Base-by-base conservation (phyloP, 2,329 filamentous ascomycete species). In the Hypoxylon sp. region DNA sequence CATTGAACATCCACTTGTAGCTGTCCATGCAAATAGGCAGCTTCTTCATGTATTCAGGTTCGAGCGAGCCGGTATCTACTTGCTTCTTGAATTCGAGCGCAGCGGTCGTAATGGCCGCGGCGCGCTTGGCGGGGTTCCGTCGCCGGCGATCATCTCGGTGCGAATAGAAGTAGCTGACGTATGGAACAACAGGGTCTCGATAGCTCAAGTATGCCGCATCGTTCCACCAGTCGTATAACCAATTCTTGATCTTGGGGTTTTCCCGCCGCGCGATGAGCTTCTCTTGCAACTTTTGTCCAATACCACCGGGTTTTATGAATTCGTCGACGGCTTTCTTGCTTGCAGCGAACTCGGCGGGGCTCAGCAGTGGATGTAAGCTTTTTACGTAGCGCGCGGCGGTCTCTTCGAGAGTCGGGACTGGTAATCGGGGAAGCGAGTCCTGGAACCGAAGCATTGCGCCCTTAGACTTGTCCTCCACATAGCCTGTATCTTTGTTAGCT, bases 81-180 rank as follows among this genome's bases (percentile, higher is more conserved):
- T 94, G 89, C 81, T 91, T 92, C 88, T 98, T 97, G 86, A 99
- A 99, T 78, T 97, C 93, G 41, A 99, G 87, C 1, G 89, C 91
- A 6, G 93, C 91, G 1, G 92, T 93, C 0, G 93, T 90, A 72
- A 99, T 91, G 71, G 95, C 94, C 3, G 96, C 96, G 2, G 96
- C 96, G 70, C 96, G 92, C 86, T 97, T 97, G 69, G 92, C 91
- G 0, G 96, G 96, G 80, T 98, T 89, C 69, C 94, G 90, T 72
- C 95, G 89, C 78, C 90, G 88, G 74, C 93, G 90, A 82, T 99
- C 97, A 81, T 99, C 96, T 73, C 93, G 90, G 84, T 98, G 95
- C 60, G 94, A 98, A 85, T 99, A 99, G 84, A 99, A 99, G 87
- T 99, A 99, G 81, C 93, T 97, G 77, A 99, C 96, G 79, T 98